Evolutionary conservation across 2,329 filamentous ascomycete species (phyloP), one percentile per base, ranked within the genome.

Genomic region (Claviceps monticola): DNA sequence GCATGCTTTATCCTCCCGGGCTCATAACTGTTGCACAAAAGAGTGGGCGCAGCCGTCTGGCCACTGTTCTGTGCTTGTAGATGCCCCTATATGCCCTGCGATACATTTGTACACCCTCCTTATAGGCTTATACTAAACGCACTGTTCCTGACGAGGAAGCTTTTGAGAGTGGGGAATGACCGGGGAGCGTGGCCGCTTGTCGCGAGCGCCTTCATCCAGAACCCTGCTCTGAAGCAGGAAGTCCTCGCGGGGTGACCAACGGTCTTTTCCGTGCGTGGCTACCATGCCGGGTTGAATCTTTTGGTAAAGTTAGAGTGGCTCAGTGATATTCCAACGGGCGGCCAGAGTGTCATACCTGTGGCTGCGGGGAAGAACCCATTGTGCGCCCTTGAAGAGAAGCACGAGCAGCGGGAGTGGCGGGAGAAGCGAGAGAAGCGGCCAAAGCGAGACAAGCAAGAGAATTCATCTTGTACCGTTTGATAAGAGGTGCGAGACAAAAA

Each of bases 171-270:
- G 19, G 3, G 19, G 19, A 2, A 19, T 2, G 0, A 2, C 19
- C 19, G 19, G 2, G 19, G 19, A 19, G 19, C 19, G 19, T 19
- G 19, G 19, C 19, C 19, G 19, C 19, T 19, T 2, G 75, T 95
- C 91, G 65, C 86, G 78, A 36, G 86, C 77, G 36, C 87, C 86
- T 66, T 88, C 81, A 50, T 75, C 74, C 46, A 78, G 74, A 55
- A 94, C 85, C 23, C 91, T 78, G 54, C 79, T 74, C 58, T 88
- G 74, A 23, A 95, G 76, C 54, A 78, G 74, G 48, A 74, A 69
- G 64, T 94, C 88, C 68, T 95, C 88, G 49, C 76, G 74, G 60
- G 83, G 81, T 56, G 87, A 84, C 88, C 88, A 95, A 53, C 88
- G 88, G 53, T 88, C 88, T 69, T 86, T 80, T 57, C 65, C 61